Percentiles rank a stretch among this genome's conserved stretches.
Evolutionary conservation across 2,329 filamentous ascomycete species (phyloP).

Genomic region (Pyricularia sp.): DNA sequence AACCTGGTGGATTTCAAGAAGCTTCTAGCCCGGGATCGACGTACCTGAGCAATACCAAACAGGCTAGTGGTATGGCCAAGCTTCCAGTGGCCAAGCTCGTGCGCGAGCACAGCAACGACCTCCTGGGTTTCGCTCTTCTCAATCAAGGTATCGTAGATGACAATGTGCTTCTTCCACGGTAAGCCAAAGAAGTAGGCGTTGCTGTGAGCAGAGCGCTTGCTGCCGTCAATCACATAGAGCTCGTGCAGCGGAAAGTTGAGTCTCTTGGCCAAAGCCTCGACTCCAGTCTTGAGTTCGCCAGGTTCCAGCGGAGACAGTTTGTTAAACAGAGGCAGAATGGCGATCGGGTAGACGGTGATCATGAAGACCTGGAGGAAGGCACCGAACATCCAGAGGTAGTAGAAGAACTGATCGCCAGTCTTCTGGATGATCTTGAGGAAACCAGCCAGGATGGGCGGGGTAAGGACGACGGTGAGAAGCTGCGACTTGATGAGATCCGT

Average conservation of each 20-base stretch:
- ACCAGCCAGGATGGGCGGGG: conserved; percentile 77
- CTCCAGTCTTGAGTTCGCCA: conserved; percentile 73
- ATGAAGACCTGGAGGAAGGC: conserved; percentile 83
- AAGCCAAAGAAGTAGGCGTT: conserved; percentile 93
- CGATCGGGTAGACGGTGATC: conserved; percentile 91
- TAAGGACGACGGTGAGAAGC: conserved; percentile 63
- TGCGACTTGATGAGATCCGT: conserved; percentile 88
- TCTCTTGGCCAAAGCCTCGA: conserved; percentile 70
- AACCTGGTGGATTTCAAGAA: neutral
- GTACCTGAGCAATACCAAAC: conserved; percentile 72
- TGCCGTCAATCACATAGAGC: conserved; percentile 87
- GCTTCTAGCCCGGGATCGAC: conserved; percentile 9
- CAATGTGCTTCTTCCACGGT: conserved; percentile 99
- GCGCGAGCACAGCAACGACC: conserved; percentile 86
- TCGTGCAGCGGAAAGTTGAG: conserved; percentile 88
- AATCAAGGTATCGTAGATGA: conserved; percentile 95
- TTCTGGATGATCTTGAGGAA: conserved; percentile 91
- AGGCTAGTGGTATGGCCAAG: conserved; percentile 88
- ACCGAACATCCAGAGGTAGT: conserved; percentile 92
- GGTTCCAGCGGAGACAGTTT: conserved; percentile 87
- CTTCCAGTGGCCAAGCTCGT: conserved; percentile 96
- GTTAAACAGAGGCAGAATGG: conserved; percentile 93
- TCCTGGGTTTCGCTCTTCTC: conserved; percentile 89
- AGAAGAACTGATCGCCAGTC: conserved; percentile 91
- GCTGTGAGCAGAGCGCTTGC: conserved; percentile 76